These are phyloP conservation scores for Beauveria sp. DNA, from an alignment of 2,329 filamentous ascomycete species.

Conservation along the genomic window DNA sequence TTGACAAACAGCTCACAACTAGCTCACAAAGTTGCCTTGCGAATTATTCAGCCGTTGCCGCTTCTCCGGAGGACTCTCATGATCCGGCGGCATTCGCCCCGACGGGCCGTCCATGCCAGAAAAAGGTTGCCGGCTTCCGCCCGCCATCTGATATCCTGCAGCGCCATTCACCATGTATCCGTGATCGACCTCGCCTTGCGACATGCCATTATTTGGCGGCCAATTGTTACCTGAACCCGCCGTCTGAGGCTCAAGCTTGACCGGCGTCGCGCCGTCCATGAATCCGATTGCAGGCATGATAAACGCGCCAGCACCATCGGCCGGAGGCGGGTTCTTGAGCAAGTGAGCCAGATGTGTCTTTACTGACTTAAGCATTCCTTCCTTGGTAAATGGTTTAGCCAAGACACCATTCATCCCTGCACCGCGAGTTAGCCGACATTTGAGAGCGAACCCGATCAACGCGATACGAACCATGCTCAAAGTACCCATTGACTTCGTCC, in stretches of 20 bases:
- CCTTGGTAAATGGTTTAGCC: conserved; percentile 91
- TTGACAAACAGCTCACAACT: neutral
- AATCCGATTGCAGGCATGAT: conserved; percentile 8
- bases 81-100: conserved; percentile 21
- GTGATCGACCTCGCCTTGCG: conserved; percentile 30
- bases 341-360: conserved; percentile 84
- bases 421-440: conserved; percentile 9
- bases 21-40: conserved; percentile 32
- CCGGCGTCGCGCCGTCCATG: conserved; percentile 21
- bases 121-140: conserved; percentile 16
- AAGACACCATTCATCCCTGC: conserved; percentile 97
- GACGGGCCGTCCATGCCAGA: conserved; percentile 16
- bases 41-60: conserved; percentile 41
- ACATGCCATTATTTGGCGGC: conserved; percentile 4
- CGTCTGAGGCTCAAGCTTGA: conserved; percentile 50
- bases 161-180: conserved; percentile 39
- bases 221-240: conserved; percentile 31
- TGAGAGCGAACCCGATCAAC: neutral
- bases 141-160: conserved; percentile 28
- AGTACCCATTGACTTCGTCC: conserved; percentile 95
- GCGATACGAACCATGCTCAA: conserved; percentile 71
- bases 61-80: conserved; percentile 43
- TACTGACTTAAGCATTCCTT: conserved; percentile 75
- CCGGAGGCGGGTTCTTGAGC: conserved; percentile 55
- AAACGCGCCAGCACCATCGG: conserved; percentile 22